phyloP scores from a whole-genome alignment of 75 land plant genomes.

The Picea sitchensis region DNA sequence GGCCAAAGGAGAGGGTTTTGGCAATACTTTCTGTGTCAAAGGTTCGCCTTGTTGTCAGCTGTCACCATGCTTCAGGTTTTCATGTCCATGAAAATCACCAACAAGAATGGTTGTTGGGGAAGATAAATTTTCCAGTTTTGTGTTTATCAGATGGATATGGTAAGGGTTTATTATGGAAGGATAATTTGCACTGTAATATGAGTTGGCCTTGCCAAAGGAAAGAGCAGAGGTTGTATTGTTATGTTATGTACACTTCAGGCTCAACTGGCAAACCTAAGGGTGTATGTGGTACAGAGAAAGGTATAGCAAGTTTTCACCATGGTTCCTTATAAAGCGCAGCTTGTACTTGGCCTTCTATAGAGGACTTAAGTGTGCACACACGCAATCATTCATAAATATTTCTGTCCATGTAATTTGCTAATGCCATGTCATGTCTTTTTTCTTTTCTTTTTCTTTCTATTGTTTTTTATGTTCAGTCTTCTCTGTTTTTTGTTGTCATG shows the following conservation, averaged over 20 bases:
- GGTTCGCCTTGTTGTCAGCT: slow-evolving; percentile 35
- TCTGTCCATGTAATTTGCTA: no score
- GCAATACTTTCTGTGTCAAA: slow-evolving; percentile 35
- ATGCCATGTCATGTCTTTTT: no score
- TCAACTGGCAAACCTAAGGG: slow-evolving; percentile 85
- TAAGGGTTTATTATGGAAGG: neutral
- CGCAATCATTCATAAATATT: no score
- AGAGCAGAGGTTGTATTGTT: slow-evolving; percentile 42
- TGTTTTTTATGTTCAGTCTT: no score
- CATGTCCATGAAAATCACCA: neutral
- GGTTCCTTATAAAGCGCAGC: neutral
- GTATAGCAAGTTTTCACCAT: slow-evolving; percentile 18
- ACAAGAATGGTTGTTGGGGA: slow-evolving; percentile 22
- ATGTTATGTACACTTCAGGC: slow-evolving; percentile 80
- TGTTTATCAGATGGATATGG: slow-evolving; percentile 16
- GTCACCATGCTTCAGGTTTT: slow-evolving; percentile 7
- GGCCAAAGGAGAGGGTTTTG: slow-evolving; percentile 58
- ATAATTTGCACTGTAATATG: neutral
- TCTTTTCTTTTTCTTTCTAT: no score
- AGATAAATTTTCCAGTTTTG: slow-evolving; percentile 22
- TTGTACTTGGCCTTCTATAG: neutral
- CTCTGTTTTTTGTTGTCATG: neutral
- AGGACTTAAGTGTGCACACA: neutral
- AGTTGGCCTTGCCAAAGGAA: slow-evolving; percentile 41
- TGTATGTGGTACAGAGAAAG: slow-evolving; percentile 83